Evolutionary conservation across 2,329 filamentous ascomycete genomes (phyloP), one percentile per base, ranked within the genome.

Genomic region (Ophiostoma sp.): DNA sequence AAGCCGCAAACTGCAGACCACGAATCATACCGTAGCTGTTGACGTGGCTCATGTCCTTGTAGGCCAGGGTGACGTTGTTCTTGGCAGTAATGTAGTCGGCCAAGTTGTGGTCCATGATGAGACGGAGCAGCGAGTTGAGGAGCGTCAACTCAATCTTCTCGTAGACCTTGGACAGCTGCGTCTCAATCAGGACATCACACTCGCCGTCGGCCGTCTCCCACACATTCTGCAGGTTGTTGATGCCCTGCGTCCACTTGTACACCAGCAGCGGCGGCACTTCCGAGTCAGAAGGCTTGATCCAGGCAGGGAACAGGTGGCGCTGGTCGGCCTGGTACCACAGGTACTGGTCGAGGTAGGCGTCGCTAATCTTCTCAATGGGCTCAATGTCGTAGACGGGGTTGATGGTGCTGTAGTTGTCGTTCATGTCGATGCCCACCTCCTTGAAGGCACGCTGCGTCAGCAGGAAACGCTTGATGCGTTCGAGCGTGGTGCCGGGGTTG

Each of bases 21-120:
- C 96, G 94, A 79, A 99, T 98, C 92, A 99, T 93, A 78, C 96
- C 96, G 80, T 98, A 99, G 80, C 94, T 97, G 84, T 99, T 99
- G 80, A 97, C 96, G 80, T 99, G 96, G 80, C 98, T 98, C 96
- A 99, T 99, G 79, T 99, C 96, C 85, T 99, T 99, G 87, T 99
- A 99, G 75, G 97, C 98, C 76, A 99, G 88, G 81, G 98, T 95
- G 15, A 99, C 96, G 80, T 99, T 99, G 86, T 99, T 99, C 89
- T 99, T 99, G 50, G 95, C 94, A 0, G 95, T 98, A 80, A 99
- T 99, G 83, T 99, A 99, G 82, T 99, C 97, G 5, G 96, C 96
- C 84, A 99, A 84, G 81, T 99, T 99, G 87, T 99, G 96, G 79
- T 99, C 97, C 97, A 99, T 99, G 81, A 99, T 98, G 77, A 99